Base-by-base conservation (phyloP, 2,329 filamentous ascomycete genomes). In the Beauveria caledonica region DNA sequence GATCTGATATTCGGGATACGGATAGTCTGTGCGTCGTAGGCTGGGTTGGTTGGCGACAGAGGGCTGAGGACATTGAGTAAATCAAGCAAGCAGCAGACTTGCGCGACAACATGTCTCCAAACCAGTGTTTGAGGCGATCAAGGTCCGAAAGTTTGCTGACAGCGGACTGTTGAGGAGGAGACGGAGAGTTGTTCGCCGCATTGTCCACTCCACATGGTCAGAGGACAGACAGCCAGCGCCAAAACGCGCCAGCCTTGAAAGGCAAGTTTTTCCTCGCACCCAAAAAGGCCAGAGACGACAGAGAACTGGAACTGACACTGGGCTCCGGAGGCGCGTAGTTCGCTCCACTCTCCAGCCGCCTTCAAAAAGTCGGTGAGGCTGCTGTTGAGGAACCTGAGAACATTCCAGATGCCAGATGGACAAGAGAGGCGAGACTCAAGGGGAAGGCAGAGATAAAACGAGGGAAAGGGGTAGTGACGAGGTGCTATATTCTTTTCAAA, bases 281-380 rank as follows among this genome's bases (percentile, higher is more conserved):
- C 3, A 36, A 36, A 33, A 36, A 36, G 33, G 33, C 11, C 33
- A 36, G 33, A 36, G 33, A 13, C 13, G 1, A 36, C 11, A 11
- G 33, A 36, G 33, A 36, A 36, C 5, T 36, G 42, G 42, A 48
- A 36, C 44, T 40, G 19, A 21, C 25, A 50, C 29, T 46, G 51
- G 56, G 25, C 39, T 46, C 27, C 57, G 25, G 40, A 59, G 57
- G 57, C 57, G 57, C 48, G 40, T 23, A 46, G 29, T 42, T 62
- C 60, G 64, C 63, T 63, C 67, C 67, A 69, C 68, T 63, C 60
- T 60, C 54, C 64, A 64, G 57, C 64, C 64, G 54, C 59, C 63
- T 57, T 54, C 63, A 62, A 69, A 70, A 70, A 70, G 69, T 70
- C 69, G 69, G 69, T 70, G 69, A 70, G 67, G 67, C 29, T 36